Evolutionary conservation across 2,329 filamentous ascomycete species (phyloP), one percentile per base, ranked within the genome.

Genomic region (Trichoderma oligosporum): DNA sequence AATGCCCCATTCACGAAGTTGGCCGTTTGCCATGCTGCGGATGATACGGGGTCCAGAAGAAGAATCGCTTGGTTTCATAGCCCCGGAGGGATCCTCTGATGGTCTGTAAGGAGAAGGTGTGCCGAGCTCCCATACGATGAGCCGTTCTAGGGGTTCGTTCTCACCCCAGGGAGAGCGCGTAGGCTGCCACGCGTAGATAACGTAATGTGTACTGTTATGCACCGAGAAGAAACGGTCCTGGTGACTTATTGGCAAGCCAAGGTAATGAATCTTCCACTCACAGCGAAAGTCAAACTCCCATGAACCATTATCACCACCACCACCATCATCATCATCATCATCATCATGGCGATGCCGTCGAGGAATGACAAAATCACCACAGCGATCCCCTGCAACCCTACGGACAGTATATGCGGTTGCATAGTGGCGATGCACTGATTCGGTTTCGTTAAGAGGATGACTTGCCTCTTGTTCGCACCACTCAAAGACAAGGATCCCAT

Each of bases 141-240:
- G 70, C 31, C 78, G 76, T 65, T 86, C 83, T 14, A 82, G 76
- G 0, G 82, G 82, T 11, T 78, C 76, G 62, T 82, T 79, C 51
- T 83, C 79, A 33, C 77, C 77, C 72, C 79, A 82, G 35, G 79
- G 72, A 42, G 78, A 79, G 44, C 78, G 77, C 61, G 80, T 80
- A 2, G 80, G 78, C 62, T 85, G 81, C 82, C 82, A 86, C 25
- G 81, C 74, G 67, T 86, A 86, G 12, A 85, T 72, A 36, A 76
- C 81, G 68, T 86, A 86, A 65, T 86, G 82, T 0, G 75, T 81
- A 12, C 73, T 65, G 46, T 74, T 85, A 65, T 87, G 84, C 1
- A 79, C 71, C 8, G 82, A 85, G 68, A 82, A 84, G 74, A 85
- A 84, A n/a, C 82, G 78, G 65, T 84, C 81, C 36, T 74, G 71